Percentiles rank a stretch among this genome's conserved stretches.
These are phyloP conservation scores for Fusarium sulawesiense DNA, from an alignment of 2,329 filamentous ascomycete genomes.

Conservation along the genomic window DNA sequence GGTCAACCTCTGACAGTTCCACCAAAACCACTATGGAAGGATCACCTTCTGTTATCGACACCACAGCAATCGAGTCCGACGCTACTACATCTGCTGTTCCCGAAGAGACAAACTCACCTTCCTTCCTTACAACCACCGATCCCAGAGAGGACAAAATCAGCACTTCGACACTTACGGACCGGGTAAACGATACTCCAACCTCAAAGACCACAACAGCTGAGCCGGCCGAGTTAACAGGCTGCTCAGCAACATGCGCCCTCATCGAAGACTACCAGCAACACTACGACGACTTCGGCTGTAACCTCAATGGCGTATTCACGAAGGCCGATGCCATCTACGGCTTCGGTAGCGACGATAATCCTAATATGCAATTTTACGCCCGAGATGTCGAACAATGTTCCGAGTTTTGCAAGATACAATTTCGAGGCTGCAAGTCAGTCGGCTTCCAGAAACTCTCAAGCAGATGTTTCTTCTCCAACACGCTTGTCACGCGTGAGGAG, in stretches of 20 bases:
- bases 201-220: neutral
- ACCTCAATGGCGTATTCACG: neutral
- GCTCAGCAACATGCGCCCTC: neutral
- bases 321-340: neutral
- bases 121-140: neutral
- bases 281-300: neutral
- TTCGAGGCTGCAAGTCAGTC: slow-evolving; percentile 1
- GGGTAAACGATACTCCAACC: neutral
- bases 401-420: neutral
- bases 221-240: neutral
- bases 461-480: slow-evolving; percentile 11
- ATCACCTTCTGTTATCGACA: neutral
- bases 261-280: fast-evolving
- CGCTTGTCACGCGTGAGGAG: neutral
- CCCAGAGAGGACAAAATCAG: neutral
- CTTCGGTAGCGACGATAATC: neutral
- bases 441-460: neutral
- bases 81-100: neutral
- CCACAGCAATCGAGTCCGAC: neutral
- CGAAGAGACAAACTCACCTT: neutral
- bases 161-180: neutral
- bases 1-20: neutral
- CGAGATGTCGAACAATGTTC: neutral
- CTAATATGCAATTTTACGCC: neutral
- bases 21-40: neutral